A percentile compares a stretch with the other conserved stretches of the same genome.
Conservation (phyloP, 129 eudicot species). For the Lonicera japonica region DNA sequence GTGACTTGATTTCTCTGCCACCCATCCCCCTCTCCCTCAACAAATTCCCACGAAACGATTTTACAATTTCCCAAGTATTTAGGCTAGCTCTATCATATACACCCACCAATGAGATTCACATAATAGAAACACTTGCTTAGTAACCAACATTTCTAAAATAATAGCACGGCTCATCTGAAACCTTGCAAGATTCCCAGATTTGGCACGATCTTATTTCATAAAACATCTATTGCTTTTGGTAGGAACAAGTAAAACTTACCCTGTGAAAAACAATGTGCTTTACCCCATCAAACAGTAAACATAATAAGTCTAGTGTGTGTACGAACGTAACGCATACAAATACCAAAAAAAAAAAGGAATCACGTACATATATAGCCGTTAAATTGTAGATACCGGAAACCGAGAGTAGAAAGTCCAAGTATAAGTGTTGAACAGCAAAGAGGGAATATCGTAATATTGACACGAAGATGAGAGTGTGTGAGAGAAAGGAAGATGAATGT, state of each 20-base stretch:
- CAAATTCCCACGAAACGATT: not conserved
- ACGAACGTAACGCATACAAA: not conserved
- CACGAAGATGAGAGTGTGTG: not conserved
- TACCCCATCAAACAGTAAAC: not conserved
- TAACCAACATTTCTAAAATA: not conserved
- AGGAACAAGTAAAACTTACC: not conserved
- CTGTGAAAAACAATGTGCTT: not conserved
- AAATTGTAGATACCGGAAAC: not conserved
- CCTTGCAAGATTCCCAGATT: not conserved
- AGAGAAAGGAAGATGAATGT: too few relatives aligned
- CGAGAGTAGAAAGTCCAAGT: not conserved
- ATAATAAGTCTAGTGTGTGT: not conserved
- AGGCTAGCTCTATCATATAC: not conserved
- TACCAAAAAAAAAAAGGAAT: not conserved
- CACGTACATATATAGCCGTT: not conserved
- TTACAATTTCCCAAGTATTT: not conserved
- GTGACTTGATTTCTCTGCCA: slow-evolving; percentile 45
- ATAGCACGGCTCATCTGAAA: not conserved
- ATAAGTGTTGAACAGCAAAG: not conserved
- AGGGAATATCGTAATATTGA: not conserved
- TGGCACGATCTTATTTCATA: not conserved
- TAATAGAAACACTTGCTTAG: not conserved
- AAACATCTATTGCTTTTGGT: not conserved
- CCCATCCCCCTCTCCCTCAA: slow-evolving; percentile 11
- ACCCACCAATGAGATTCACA: not conserved